Conservation (phyloP, 2,329 filamentous ascomycete genomes). For the Blumeria hordei region DNA sequence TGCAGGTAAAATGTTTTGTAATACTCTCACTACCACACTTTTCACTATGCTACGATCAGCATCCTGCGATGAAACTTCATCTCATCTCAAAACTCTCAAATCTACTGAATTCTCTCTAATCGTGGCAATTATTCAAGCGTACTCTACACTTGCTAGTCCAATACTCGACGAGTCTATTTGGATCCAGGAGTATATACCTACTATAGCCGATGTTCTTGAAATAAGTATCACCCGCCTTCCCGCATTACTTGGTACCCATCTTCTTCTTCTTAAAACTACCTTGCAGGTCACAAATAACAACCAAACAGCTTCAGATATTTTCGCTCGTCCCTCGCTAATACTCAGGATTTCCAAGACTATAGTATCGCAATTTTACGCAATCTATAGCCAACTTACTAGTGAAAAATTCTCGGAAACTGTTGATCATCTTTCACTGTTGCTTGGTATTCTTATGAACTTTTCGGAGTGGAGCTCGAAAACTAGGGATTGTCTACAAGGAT, state of each 20-base stretch:
- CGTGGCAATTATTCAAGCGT: slow-evolving; percentile 28
- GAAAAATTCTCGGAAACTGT: slow-evolving; percentile 28
- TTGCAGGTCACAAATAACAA: slow-evolving; percentile 76
- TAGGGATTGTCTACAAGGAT: slow-evolving; percentile 29
- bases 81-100: slow-evolving; percentile 7
- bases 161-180: slow-evolving; percentile 20
- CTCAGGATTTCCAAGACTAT: slow-evolving; percentile 24
- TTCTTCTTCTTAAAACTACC: slow-evolving; percentile 35
- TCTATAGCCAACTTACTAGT: slow-evolving; percentile 23
- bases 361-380: slow-evolving; percentile 24
- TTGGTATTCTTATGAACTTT: slow-evolving; percentile 73
- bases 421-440: slow-evolving; percentile 50
- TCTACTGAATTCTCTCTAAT: slow-evolving; percentile 18
- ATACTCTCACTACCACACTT: slow-evolving; percentile 23
- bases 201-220: slow-evolving; percentile 23
- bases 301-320: slow-evolving; percentile 38
- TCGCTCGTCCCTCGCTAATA: slow-evolving; percentile 35
- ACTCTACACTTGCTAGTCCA: slow-evolving; percentile 24
- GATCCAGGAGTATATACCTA: slow-evolving; percentile 25
- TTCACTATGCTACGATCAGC: slow-evolving; percentile 20
- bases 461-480: slow-evolving; percentile 44
- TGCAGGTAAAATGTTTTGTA: slow-evolving; percentile 24
- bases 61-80: slow-evolving; percentile 9
- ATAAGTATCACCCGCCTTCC: slow-evolving; percentile 16
- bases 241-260: slow-evolving; percentile 16